Conservation (phyloP, 257 asterid species). For the Solanum sejunctum region DNA sequence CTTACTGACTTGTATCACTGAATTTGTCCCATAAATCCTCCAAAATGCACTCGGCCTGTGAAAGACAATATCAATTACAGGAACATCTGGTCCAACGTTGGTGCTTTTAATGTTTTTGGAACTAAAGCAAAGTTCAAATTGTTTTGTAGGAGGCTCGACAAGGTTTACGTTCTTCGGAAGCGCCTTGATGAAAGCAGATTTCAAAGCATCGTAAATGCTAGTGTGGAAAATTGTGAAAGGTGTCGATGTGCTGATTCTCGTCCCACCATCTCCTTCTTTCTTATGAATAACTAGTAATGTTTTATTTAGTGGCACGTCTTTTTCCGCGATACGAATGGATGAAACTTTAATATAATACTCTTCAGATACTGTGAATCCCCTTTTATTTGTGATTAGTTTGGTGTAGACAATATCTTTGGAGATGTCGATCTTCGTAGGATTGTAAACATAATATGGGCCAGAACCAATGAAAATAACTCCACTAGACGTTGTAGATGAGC, state of each 20-base stretch:
- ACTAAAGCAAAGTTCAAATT: slow-evolving; percentile 6
- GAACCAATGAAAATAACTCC: slow-evolving; percentile 2
- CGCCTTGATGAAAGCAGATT: background rate
- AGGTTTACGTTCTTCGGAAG: background rate
- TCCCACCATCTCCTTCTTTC: background rate
- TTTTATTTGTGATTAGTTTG: background rate
- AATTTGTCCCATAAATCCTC: slow-evolving; percentile 32
- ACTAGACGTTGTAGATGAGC: background rate
- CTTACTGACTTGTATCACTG: slow-evolving; percentile 18
- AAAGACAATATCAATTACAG: slow-evolving; percentile 12
- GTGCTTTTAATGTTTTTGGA: background rate
- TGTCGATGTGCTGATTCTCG: background rate
- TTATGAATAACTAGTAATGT: background rate
- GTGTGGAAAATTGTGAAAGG: slow-evolving; percentile 10
- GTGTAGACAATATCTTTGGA: background rate
- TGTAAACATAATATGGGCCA: background rate
- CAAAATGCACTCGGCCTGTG: slow-evolving; percentile 8
- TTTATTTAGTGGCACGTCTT: background rate
- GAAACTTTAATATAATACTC: background rate
- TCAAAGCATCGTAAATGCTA: slow-evolving; percentile 5
- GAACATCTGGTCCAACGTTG: background rate
- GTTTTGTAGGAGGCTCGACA: slow-evolving; percentile 4
- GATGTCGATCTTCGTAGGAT: background rate
- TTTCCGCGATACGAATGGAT: background rate
- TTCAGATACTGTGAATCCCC: background rate